These are phyloP conservation scores for Globisporangium barbulae DNA, from an alignment of 352 stramenopile species.

Conservation along the genomic window DNA sequence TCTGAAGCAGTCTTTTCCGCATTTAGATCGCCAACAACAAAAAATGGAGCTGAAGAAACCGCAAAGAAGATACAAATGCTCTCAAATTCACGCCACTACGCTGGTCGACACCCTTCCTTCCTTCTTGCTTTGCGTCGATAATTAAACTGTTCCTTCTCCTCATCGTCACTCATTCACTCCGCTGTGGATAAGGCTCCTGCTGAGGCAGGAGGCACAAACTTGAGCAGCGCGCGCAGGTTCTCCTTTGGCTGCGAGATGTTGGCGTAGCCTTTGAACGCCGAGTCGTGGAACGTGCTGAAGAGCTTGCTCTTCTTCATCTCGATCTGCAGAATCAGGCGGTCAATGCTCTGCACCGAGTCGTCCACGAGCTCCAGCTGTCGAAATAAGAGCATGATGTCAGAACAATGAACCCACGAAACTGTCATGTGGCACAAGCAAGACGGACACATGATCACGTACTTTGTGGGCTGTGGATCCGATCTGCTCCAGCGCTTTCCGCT, in stretches of 20 bases:
- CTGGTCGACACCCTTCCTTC: background rate
- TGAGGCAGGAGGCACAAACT: constrained; percentile 15
- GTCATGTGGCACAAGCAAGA: background rate
- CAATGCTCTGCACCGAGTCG: constrained; percentile 60
- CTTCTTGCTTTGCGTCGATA: background rate
- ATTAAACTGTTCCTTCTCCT: background rate
- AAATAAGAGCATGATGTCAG: background rate
- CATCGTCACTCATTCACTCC: background rate
- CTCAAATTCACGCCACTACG: background rate
- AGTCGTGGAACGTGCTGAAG: constrained; percentile 71
- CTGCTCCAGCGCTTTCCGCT: constrained; percentile 41
- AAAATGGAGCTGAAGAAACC: background rate
- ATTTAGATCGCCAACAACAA: background rate
- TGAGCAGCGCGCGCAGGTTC: constrained; percentile 55
- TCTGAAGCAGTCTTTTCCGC: background rate
- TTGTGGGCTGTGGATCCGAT: constrained; percentile 40
- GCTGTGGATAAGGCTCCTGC: background rate
- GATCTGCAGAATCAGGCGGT: constrained; percentile 59
- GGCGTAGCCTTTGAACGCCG: constrained; percentile 73
- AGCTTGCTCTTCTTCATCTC: constrained; percentile 68
- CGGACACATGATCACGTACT: constrained; percentile 17
- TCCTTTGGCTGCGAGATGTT: constrained; percentile 67
- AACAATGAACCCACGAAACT: background rate
- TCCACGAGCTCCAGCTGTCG: constrained; percentile 51
- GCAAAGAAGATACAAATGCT: background rate